A percentile compares a stretch with the other conserved stretches of the same genome.
These are phyloP conservation scores for Pulveroboletus ravenelii DNA, from an alignment of 768 basidiomycete genomes.

Conservation along the genomic window DNA sequence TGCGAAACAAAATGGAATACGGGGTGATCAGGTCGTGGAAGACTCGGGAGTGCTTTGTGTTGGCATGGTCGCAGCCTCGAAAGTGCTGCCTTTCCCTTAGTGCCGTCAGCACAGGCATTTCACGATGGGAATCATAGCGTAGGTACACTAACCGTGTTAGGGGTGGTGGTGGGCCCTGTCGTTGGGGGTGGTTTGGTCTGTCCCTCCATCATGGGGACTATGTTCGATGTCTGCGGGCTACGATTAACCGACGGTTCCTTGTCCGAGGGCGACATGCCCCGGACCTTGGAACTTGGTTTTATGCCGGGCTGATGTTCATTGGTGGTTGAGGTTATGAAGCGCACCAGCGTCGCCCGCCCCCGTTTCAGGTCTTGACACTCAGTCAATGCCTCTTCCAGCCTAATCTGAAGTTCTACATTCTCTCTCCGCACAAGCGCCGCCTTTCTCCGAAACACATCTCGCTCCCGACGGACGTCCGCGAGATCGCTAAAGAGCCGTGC, in stretches of 20 bases:
- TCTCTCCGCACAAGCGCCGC: conserved; percentile 18
- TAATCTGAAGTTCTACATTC: conserved; percentile 15
- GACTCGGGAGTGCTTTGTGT: conserved; percentile 9
- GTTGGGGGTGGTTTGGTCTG: not conserved
- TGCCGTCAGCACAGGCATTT: not conserved
- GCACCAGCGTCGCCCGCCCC: conserved; percentile 12
- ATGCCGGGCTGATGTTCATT: not conserved
- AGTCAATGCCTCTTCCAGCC: conserved; percentile 10
- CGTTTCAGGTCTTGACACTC: conserved; percentile 22
- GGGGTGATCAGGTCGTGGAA: not conserved
- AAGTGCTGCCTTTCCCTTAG: conserved; percentile 6
- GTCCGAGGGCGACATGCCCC: not conserved
- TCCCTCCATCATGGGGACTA: conserved; percentile 4
- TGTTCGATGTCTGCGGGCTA: conserved; percentile 2
- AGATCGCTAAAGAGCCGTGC: conserved; percentile 17
- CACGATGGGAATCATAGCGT: not conserved
- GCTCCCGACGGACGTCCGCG: conserved; percentile 24
- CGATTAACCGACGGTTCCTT: not conserved
- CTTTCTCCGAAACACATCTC: conserved; percentile 21
- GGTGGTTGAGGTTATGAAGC: not conserved
- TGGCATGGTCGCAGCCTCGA: not conserved
- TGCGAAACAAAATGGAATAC: not conserved
- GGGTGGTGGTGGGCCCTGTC: not conserved
- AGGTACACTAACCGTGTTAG: not conserved
- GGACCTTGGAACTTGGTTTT: conserved; percentile 8